Conservation (phyloP, 2,329 filamentous ascomycete genomes). For the Bipolaris sorokiniana region DNA sequence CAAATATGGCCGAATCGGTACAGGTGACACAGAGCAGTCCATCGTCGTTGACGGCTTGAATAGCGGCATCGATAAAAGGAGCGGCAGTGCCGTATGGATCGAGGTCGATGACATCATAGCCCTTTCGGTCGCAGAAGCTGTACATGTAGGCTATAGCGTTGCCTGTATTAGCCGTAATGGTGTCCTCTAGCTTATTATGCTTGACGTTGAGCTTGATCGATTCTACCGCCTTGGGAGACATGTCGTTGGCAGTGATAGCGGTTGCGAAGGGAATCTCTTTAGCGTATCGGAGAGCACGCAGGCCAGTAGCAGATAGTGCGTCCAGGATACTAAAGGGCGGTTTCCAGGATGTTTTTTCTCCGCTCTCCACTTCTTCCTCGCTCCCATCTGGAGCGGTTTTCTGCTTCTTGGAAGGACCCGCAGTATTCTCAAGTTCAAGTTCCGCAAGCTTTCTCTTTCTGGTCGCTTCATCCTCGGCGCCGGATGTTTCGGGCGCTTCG, state of each 20-base stretch:
- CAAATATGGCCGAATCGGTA: conserved; percentile 94
- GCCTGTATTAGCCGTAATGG: conserved; percentile 74
- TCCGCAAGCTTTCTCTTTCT: conserved; percentile 38
- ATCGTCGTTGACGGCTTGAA: conserved; percentile 86
- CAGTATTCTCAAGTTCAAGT: conserved; percentile 17
- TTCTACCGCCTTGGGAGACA: conserved; percentile 76
- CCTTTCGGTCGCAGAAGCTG: conserved; percentile 62
- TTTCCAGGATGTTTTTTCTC: conserved; percentile 23
- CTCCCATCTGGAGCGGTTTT: conserved; percentile 27
- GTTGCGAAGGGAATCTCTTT: conserved; percentile 87
- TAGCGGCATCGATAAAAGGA: conserved; percentile 87
- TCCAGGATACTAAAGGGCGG: conserved; percentile 73
- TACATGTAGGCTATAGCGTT: conserved; percentile 96
- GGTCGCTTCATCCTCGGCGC: conserved; percentile 14
- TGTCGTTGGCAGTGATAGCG: conserved; percentile 85
- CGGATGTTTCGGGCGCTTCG: not conserved
- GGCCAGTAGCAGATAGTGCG: conserved; percentile 89
- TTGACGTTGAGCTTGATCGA: conserved; percentile 84
- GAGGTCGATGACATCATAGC: conserved; percentile 92
- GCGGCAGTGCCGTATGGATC: conserved; percentile 95
- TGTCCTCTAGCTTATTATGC: conserved; percentile 77
- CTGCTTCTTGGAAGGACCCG: conserved; percentile 33
- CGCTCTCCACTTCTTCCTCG: conserved; percentile 11
- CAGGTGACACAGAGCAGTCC: conserved; percentile 94
- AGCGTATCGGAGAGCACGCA: conserved; percentile 88